Evolutionary conservation across 78 protist genomes (phyloP).

Genomic region (Paulinella micropora): DNA sequence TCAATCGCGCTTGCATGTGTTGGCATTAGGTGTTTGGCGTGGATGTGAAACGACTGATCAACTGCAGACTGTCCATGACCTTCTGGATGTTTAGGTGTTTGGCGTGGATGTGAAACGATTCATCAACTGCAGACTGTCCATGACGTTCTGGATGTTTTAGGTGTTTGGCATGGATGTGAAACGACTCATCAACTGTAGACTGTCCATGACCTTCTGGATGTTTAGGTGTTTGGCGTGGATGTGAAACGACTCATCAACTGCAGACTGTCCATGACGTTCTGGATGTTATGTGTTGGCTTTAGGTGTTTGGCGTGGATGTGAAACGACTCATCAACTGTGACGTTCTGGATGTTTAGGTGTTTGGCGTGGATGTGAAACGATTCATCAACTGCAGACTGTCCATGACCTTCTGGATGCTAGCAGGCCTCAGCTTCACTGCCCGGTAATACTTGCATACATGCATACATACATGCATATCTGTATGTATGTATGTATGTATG

Average conservation of each 20-base stretch:
- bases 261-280: constrained; percentile 23
- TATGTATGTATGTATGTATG: too few relatives aligned
- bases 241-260: constrained; percentile 25
- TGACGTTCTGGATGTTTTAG: constrained; percentile 15
- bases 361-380: constrained; percentile 22
- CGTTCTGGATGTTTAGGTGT: too few relatives aligned
- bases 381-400: constrained; percentile 28
- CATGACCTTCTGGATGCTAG: constrained; percentile 20
- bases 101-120: constrained; percentile 22
- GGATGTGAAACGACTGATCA: constrained; percentile 19
- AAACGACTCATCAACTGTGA: too few relatives aligned
- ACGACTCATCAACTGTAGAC: constrained; percentile 22
- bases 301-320: too few relatives aligned
- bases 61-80: constrained; percentile 32
- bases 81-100: constrained; percentile 18
- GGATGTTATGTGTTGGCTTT: too few relatives aligned
- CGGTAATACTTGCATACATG: too few relatives aligned
- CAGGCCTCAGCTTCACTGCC: background rate
- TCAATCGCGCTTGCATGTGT: too few relatives aligned
- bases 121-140: constrained; percentile 27
- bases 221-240: constrained; percentile 21
- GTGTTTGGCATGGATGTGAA: constrained; percentile 17
- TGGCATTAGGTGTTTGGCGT: too few relatives aligned
- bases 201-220: constrained; percentile 21
- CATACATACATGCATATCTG: too few relatives aligned